A percentile compares a stretch with the other conserved stretches of the same genome.
These are phyloP conservation scores for Ceratobasidium sp. DNA, from an alignment of 1,284 basidiomycete species.

Conservation along the genomic window DNA sequence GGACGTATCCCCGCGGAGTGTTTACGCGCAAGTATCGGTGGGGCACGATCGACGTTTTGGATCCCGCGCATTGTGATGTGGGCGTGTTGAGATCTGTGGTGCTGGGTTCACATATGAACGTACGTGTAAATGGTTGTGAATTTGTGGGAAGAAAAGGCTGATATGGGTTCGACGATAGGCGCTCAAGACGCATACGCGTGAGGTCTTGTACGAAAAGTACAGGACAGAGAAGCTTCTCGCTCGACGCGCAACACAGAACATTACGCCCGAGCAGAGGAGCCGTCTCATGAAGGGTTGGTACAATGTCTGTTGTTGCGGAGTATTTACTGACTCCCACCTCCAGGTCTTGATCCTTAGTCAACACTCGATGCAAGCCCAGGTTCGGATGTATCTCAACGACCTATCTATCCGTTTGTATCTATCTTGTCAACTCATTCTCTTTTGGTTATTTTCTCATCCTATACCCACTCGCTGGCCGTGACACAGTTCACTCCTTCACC, in stretches of 20 bases:
- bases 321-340: not conserved
- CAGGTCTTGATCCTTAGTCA: constrained; percentile 26
- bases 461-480: not conserved
- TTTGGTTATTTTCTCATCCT: not conserved
- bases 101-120: constrained; percentile 80
- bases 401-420: not conserved
- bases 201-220: constrained; percentile 83
- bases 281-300: constrained; percentile 34
- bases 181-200: constrained; percentile 77
- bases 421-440: not conserved
- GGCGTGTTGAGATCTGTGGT: constrained; percentile 79
- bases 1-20: constrained; percentile 66
- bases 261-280: constrained; percentile 50
- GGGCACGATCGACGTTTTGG: constrained; percentile 82
- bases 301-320: not conserved
- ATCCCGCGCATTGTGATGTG: constrained; percentile 83
- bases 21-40: constrained; percentile 79
- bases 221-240: constrained; percentile 84
- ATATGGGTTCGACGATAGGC: constrained; percentile 56
- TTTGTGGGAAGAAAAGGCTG: constrained; percentile 34
- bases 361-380: not conserved
- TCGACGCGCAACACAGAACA: constrained; percentile 75
- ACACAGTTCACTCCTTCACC: not conserved
- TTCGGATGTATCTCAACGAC: not conserved
- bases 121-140: constrained; percentile 50